Percentiles rank a stretch among this genome's conserved stretches.
Conservation (phyloP, 2,329 filamentous ascomycete species). For the Monilinia fructigena region DNA sequence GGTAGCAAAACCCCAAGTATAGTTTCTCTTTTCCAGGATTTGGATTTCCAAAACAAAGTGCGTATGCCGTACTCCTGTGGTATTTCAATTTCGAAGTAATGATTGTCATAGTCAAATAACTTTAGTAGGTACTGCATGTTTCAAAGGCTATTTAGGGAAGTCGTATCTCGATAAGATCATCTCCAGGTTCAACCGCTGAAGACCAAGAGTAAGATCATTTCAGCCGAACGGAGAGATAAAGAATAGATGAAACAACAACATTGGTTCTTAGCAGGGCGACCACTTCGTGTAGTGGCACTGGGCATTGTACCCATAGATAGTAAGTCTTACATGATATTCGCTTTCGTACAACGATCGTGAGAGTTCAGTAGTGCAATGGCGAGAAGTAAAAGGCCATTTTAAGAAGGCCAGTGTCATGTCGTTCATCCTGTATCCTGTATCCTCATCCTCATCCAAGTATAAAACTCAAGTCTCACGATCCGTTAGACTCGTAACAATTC, state of each 20-base stretch:
- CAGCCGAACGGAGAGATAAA: not conserved
- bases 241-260: not conserved
- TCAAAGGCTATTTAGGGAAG: not conserved
- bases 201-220: not conserved
- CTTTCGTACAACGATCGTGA: not conserved
- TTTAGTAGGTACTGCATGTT: not conserved
- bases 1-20: not conserved
- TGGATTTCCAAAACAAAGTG: no score
- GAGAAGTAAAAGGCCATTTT: not conserved
- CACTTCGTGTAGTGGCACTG: not conserved
- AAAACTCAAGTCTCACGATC: not conserved
- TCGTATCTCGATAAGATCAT: not conserved
- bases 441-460: not conserved
- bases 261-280: not conserved
- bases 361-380: not conserved
- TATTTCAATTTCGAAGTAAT: not conserved
- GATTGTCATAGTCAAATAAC: not conserved
- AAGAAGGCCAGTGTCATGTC: no score
- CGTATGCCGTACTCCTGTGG: no score
- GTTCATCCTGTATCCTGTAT: not conserved
- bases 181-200: not conserved
- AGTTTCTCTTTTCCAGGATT: not conserved
- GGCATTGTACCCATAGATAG: not conserved
- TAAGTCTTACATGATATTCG: not conserved
- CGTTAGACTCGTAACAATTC: not conserved